Evolutionary conservation across 2,329 filamentous ascomycete genomes (phyloP), one percentile per base, ranked within the genome.

Genomic region (Tolypocladium sp.): DNA sequence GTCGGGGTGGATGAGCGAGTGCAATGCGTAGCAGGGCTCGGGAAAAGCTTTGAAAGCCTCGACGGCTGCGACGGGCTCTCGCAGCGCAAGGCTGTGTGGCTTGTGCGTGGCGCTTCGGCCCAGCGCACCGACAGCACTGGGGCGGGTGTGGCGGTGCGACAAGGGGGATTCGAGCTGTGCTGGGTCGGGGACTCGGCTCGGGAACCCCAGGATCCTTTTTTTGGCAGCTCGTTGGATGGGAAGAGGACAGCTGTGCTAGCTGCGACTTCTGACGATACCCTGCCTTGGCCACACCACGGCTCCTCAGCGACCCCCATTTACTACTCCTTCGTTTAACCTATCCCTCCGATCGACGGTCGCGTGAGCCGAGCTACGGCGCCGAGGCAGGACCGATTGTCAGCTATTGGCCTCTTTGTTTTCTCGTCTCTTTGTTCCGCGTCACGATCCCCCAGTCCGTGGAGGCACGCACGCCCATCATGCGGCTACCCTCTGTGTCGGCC

Each of bases 401-500:
- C n/a, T 33, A 12, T 33, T 46, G 27, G 46, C 56, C 54, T 37
- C 38, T 35, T 52, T 58, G 30, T 25, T 40, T 44, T 15, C 38
- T 40, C 27, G 33, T 27, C 44, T 56, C 33, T 22, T 33, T 56
- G 38, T 27, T 44, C 27, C n/a, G 5, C 55, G 8, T 46, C 42
- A 15, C 42, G 12, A 22, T 27, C 22, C 17, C 40, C 9, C 30
- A 17, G 27, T 52, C 27, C 49, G 49, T 12, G 35, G 51, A 56
- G 57, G 58, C 60, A 52, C 52, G 58, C 60, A 55, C 46, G 58
- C 38, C 60, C 68, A 76, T 67, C 64, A 82, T 82, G 79, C 74
- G 78, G 74, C 70, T 79, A 67, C 73, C 75, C 60, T 75, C 72
- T 62, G 65, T 82, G 68, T 75, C 78, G 64, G 75, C 77, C 65